Conservation (phyloP, 2,329 filamentous ascomycete species). For the Juglanconis sp. region DNA sequence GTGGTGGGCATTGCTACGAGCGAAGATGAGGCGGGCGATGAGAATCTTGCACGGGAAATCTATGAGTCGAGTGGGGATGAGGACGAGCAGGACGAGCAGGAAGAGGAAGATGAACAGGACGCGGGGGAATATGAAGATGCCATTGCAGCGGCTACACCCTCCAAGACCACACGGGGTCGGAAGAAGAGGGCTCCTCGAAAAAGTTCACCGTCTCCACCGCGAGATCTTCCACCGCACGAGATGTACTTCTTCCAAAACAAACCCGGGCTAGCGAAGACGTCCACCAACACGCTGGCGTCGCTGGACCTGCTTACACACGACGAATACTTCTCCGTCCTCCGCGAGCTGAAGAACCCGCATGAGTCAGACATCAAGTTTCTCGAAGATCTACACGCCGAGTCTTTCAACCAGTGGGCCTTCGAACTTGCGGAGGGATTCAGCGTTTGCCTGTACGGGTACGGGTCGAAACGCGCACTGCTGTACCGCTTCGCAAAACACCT, state of each 20-base stretch:
- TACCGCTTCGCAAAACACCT: constrained; percentile 72
- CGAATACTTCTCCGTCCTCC: constrained; percentile 75
- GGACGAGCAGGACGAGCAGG: constrained; percentile 23
- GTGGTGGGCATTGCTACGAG: constrained; percentile 61
- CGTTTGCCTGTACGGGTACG: constrained; percentile 87
- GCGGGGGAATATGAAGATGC: constrained; percentile 24
- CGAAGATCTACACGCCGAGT: constrained; percentile 70
- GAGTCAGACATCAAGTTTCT: constrained; percentile 67
- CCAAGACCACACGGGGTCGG: constrained; percentile 47
- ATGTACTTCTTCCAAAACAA: constrained; percentile 92
- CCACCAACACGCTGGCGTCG: constrained; percentile 76
- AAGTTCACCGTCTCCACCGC: constrained; percentile 74
- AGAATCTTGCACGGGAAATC: constrained; percentile 67
- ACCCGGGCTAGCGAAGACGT: constrained; percentile 76
- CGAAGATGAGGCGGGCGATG: constrained; percentile 70
- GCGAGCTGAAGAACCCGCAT: constrained; percentile 66
- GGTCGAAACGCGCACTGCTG: constrained; percentile 77
- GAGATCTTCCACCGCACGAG: constrained; percentile 81
- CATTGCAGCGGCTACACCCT: constrained; percentile 34
- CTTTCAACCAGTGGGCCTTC: constrained; percentile 89
- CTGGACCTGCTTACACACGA: constrained; percentile 81
- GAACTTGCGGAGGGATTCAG: constrained; percentile 85
- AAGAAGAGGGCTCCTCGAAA: constrained; percentile 47
- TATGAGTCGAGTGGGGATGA: constrained; percentile 51
- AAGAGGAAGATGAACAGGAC: constrained; percentile 18